Conservation (phyloP, 768 basidiomycete genomes). For the Amyloporia xantha region DNA sequence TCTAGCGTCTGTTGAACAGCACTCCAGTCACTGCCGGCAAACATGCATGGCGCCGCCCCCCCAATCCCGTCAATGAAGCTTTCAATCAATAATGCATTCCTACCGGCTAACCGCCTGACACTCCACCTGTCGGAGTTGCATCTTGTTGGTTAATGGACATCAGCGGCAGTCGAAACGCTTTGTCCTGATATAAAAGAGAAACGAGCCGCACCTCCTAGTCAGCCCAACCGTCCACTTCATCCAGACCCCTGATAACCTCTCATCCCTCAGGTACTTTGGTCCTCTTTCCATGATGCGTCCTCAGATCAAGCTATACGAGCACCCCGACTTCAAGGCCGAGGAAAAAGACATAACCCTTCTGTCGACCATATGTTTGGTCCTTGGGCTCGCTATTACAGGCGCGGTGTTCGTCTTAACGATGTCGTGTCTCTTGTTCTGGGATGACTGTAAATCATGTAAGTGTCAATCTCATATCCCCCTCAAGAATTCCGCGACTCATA, state of each 20-base stretch:
- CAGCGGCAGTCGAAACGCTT: background rate
- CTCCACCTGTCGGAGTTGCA: background rate
- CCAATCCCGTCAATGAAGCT: background rate
- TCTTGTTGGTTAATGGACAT: background rate
- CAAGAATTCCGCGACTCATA: background rate
- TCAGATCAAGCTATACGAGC: conserved; percentile 16
- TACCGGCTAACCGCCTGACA: background rate
- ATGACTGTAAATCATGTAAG: conserved; percentile 20
- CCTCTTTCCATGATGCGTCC: conserved; percentile 9
- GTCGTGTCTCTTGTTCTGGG: conserved; percentile 17
- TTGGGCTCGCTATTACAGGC: conserved; percentile 14
- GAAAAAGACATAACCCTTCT: conserved; percentile 19
- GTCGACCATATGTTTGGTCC: conserved; percentile 22
- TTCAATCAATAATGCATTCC: background rate
- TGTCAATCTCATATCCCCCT: background rate
- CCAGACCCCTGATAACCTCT: too few relatives aligned
- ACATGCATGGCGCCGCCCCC: background rate
- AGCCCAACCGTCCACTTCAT: background rate
- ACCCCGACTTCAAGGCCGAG: conserved; percentile 16
- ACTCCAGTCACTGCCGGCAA: background rate
- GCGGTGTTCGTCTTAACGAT: conserved; percentile 19
- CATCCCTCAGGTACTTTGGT: too few relatives aligned
- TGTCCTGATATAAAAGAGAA: background rate
- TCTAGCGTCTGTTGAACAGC: background rate
- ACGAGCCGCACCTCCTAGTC: background rate